phyloP scores from a whole-genome alignment of 306 rosid species.

The Boehmeria nivea region DNA sequence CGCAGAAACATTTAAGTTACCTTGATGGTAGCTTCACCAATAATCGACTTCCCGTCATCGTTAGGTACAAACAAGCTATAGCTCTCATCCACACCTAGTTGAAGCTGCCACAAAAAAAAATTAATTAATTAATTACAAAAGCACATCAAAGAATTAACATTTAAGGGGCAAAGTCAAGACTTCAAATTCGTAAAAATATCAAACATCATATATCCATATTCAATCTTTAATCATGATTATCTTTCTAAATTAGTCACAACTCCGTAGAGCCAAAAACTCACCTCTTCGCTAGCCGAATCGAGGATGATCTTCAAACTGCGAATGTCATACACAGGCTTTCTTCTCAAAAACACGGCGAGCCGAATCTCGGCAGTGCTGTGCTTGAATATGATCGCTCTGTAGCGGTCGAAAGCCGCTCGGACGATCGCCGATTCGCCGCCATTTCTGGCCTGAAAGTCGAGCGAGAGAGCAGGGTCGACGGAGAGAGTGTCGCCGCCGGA shows the following conservation, averaged over 20 bases:
- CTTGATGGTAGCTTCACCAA: conserved; percentile 61
- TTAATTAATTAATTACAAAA: neutral
- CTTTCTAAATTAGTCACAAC: neutral
- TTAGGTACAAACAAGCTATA: conserved; percentile 53
- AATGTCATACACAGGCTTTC: conserved; percentile 35
- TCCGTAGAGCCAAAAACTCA: conserved; percentile 16
- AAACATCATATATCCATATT: too few relatives aligned
- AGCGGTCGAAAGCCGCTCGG: conserved; percentile 63
- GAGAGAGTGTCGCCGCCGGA: conserved; percentile 54
- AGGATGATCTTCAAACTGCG: conserved; percentile 45
- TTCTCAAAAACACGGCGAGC: too few relatives aligned
- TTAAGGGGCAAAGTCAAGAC: too few relatives aligned
- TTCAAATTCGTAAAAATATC: too few relatives aligned
- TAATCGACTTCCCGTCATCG: conserved; percentile 40
- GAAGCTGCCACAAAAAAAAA: conserved; percentile 48
- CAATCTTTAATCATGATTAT: too few relatives aligned
- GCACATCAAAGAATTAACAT: neutral
- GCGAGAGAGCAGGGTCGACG: conserved; percentile 66
- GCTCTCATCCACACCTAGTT: conserved; percentile 93
- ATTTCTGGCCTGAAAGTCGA: conserved; percentile 25
- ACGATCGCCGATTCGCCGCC: conserved; percentile 49
- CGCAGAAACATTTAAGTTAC: conserved; percentile 40
- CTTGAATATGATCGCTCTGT: conserved; percentile 58
- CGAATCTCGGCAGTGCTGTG: conserved; percentile 28
- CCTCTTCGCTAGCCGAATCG: conserved; percentile 51